A percentile compares a stretch with the other conserved stretches of the same genome.
Conservation (phyloP, 192 early-diverging fungal species). For the Gamsiella multidivaricata region DNA sequence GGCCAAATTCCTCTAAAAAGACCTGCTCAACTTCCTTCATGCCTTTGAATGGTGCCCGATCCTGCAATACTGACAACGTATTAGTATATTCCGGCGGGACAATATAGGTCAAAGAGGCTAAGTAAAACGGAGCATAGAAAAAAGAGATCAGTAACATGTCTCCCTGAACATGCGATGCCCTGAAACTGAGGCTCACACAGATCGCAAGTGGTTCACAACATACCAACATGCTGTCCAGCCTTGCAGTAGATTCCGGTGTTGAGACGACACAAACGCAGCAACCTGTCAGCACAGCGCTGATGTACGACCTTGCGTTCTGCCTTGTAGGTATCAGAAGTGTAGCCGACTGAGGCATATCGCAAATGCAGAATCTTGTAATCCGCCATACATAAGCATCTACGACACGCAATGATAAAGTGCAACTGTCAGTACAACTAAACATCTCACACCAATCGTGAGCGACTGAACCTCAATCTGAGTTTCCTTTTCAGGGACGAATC, state of each 20-base stretch:
- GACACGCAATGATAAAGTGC: background rate
- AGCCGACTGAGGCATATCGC: constrained; percentile 53
- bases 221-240: constrained; percentile 55
- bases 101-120: constrained; percentile 58
- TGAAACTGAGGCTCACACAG: background rate
- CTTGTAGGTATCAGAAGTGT: constrained; percentile 59
- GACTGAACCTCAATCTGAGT: too few relatives aligned
- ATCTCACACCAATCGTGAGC: too few relatives aligned
- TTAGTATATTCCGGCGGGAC: constrained; percentile 61
- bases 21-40: constrained; percentile 57
- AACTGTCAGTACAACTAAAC: too few relatives aligned
- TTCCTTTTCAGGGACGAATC: too few relatives aligned
- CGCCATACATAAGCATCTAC: constrained; percentile 58
- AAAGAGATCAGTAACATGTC: background rate
- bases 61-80: constrained; percentile 59
- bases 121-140: background rate
- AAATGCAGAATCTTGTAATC: constrained; percentile 64
- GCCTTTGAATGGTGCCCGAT: constrained; percentile 58
- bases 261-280: constrained; percentile 57
- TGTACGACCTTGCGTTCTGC: constrained; percentile 59
- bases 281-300: constrained; percentile 55
- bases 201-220: background rate
- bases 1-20: constrained; percentile 56
- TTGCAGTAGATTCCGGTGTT: constrained; percentile 62
- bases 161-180: background rate